Evolutionary conservation across 2,329 filamentous ascomycete species (phyloP).

Genomic region (Phoma sp.): DNA sequence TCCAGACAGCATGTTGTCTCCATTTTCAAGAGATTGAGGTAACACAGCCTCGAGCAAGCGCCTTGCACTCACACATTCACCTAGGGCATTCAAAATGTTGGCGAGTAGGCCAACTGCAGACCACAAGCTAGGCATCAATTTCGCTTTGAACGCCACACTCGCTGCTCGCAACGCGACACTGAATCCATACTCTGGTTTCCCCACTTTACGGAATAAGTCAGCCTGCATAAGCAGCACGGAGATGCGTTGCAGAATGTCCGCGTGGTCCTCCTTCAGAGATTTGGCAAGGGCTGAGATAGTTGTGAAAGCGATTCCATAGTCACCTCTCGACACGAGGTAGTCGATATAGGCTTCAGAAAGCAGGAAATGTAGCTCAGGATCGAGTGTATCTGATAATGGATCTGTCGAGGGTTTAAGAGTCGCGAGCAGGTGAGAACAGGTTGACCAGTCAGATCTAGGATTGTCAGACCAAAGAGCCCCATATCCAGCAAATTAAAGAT

Average conservation of each 20-base stretch:
- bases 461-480: background rate
- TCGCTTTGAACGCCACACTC: constrained; percentile 72
- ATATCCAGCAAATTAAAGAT: background rate
- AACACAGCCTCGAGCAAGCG: constrained; percentile 71
- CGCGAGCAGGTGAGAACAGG: constrained; percentile 62
- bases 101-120: constrained; percentile 71
- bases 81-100: constrained; percentile 70
- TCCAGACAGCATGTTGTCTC: constrained; percentile 67
- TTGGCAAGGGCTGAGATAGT: constrained; percentile 60
- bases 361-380: constrained; percentile 65
- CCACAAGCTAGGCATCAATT: constrained; percentile 74
- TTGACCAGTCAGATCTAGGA: constrained; percentile 60
- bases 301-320: constrained; percentile 60
- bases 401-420: constrained; percentile 58
- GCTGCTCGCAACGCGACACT: constrained; percentile 77
- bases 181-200: constrained; percentile 75
- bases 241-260: constrained; percentile 71
- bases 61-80: constrained; percentile 71
- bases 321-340: constrained; percentile 60
- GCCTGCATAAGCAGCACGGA: constrained; percentile 76
- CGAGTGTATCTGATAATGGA: constrained; percentile 51
- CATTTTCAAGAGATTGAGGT: constrained; percentile 74
- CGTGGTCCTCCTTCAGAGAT: constrained; percentile 59
- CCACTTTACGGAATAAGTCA: constrained; percentile 69
- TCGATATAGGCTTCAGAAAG: constrained; percentile 67